Base-by-base conservation (phyloP, 2,329 filamentous ascomycete species). In the Colletotrichum spaethianum region DNA sequence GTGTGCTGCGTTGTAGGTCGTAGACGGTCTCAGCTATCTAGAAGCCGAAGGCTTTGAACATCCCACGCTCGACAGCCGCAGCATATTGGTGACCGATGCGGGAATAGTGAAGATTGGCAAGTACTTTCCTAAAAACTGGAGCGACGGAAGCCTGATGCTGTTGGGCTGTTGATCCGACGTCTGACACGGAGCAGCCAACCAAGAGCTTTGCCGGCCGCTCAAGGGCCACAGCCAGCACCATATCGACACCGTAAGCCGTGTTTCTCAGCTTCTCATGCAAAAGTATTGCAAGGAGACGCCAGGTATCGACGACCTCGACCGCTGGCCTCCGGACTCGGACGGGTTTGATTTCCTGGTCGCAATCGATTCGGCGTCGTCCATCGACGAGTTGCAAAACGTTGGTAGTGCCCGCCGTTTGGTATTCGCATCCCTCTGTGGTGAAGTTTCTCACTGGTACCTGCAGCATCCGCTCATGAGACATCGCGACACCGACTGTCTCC, bases 11-110 rank as follows among this genome's bases (percentile, higher is more conserved):
- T 18, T 9, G n/a, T 44, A 59, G 38, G 36, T 59, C 38, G n/a
- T 44, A 23, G 31, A 56, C 53, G 53, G 53, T 8, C 46, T 63
- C 36, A 63, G 46, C 46, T 63, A 53, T 53, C 23, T 63, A 63
- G 48, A 63, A 31, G 33, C 9, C 12, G 14, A 63, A 63, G n/a
- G 46, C 46, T 63, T 63, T 40, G 31, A 53, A 28, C n/a, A 63
- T 31, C 18, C n/a, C 14, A 40, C 20, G 20, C 33, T 63, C 4
- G 6, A 53, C 23, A 20, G n/a, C 33, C 3, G 48, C 9, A 63
- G 20, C 40, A 26, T 63, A 20, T 63, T 63, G n/a, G 46, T 63
- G n/a, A 63, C 31, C 28, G n/a, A 63, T n/a, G 18, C 9, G 6
- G 44, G 44, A 40, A 2, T 63, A 18, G 42, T 63, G 11, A 63